Base-by-base conservation (phyloP, 2,329 filamentous ascomycete species). In the Ilyonectria robusta region DNA sequence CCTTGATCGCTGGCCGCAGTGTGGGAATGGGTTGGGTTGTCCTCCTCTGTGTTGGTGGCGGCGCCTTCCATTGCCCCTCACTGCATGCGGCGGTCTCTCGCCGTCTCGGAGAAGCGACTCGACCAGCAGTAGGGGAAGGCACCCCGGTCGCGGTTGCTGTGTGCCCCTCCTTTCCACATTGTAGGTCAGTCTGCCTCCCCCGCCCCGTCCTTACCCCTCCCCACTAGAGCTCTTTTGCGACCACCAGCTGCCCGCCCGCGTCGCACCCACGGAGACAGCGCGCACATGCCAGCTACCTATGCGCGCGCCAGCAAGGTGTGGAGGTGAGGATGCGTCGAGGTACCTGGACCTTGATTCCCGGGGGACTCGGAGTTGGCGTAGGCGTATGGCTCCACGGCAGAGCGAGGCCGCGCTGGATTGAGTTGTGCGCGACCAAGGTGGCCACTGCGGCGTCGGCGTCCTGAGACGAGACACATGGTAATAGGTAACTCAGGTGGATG, bases 31-130 rank as follows among this genome's bases (percentile, higher is more conserved):
- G 55, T 60, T 53, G 47, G 37, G 55, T 60, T 53, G 47, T 55
- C 53, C 50, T 55, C 53, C 50, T 40, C 37, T 51, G 51, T 11
- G 62, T 60, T 57, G 62, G 62, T 57, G 62, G 62, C 57, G 62
- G 56, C 62, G 57, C 50, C 56, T 60, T 65, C 56, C 57, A 65
- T 56, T 55, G 56, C 62, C 50, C 50, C 50, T 60, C 51, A 54
- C n/a, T 61, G 51, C 42, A 60, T 51, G 44, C 19, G 50, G 51
- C 57, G 62, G 62, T 46, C 47, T n/a, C 50, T 42, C 40, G 40
- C 40, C 15, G 40, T n/a, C n/a, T 56, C 44, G 62, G 62, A 65
- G 57, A 50, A 60, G 51, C n/a, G 35, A 59, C 47, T 46, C 33
- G 44, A 21, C 21, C 33, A 35, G 15, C 23, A 13, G 21, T 13